These are phyloP conservation scores for Asterochloris sp. DNA, from an alignment of 139 green algal genomes.

Conservation along the genomic window DNA sequence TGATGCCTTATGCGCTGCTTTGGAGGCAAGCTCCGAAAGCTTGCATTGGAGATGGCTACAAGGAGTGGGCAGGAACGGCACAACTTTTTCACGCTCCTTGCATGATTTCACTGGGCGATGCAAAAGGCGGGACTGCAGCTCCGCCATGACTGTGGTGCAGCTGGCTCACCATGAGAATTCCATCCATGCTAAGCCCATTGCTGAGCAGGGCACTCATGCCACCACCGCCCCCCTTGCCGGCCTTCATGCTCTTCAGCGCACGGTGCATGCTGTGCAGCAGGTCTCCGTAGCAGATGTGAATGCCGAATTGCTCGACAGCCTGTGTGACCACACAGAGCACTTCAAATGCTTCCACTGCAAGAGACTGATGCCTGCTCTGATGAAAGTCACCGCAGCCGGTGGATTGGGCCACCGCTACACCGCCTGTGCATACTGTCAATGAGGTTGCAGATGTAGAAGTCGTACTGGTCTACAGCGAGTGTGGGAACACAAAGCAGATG, in stretches of 20 bases:
- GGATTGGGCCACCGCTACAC: no score
- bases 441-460: no score
- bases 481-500: no score
- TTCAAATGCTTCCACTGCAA: background rate
- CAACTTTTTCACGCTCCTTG: no score
- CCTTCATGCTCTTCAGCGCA: constrained; percentile 12
- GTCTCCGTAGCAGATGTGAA: constrained; percentile 13
- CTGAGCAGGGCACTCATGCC: background rate
- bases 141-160: background rate
- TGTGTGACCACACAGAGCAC: constrained; percentile 4
- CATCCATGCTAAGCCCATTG: background rate
- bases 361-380: background rate
- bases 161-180: background rate
- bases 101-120: no score
- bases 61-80: no score
- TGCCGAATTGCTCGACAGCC: constrained; percentile 39
- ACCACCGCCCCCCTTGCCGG: background rate
- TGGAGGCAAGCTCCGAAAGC: background rate
- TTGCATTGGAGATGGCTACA: background rate
- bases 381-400: no score
- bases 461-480: no score
- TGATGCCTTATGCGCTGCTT: no score
- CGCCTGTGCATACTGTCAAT: no score
- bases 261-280: constrained; percentile 20
- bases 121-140: no score